Conservation (phyloP, 116 monocot species). For the Iris pallida region DNA sequence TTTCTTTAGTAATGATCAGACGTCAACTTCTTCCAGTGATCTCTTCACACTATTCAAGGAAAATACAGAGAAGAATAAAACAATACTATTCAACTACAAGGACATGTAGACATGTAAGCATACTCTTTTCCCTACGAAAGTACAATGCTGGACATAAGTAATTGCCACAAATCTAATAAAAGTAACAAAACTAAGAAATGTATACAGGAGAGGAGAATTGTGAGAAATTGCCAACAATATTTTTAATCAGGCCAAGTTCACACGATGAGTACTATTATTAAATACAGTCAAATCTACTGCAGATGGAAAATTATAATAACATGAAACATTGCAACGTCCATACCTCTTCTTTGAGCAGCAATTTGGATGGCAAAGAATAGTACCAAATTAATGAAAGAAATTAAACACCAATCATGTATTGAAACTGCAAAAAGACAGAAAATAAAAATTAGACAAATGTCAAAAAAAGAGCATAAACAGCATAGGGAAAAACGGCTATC, state of each 20-base stretch:
- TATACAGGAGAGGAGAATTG: too few relatives aligned
- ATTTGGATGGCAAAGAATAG: slow-evolving; percentile 52
- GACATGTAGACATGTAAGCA: not conserved
- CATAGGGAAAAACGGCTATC: not conserved
- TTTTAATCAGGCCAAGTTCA: not conserved
- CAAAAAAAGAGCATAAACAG: not conserved
- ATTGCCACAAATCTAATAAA: too few relatives aligned
- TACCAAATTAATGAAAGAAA: slow-evolving; percentile 66
- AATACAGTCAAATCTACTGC: not conserved
- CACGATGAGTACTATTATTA: not conserved
- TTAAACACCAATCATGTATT: slow-evolving; percentile 60
- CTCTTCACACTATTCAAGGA: not conserved
- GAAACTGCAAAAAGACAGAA: slow-evolving; percentile 28
- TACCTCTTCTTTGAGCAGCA: slow-evolving; percentile 48
- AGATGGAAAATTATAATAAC: not conserved
- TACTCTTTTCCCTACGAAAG: too few relatives aligned
- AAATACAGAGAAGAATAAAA: not conserved
- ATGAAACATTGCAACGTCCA: not conserved
- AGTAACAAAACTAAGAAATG: too few relatives aligned
- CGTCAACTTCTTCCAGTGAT: not conserved
- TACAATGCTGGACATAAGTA: too few relatives aligned
- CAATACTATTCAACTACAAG: not conserved
- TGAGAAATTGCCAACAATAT: not conserved
- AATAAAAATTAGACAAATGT: not conserved
- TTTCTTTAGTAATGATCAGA: too few relatives aligned